Conservation (phyloP, 805 yeast species). For the Barnettozyma vustinii region DNA sequence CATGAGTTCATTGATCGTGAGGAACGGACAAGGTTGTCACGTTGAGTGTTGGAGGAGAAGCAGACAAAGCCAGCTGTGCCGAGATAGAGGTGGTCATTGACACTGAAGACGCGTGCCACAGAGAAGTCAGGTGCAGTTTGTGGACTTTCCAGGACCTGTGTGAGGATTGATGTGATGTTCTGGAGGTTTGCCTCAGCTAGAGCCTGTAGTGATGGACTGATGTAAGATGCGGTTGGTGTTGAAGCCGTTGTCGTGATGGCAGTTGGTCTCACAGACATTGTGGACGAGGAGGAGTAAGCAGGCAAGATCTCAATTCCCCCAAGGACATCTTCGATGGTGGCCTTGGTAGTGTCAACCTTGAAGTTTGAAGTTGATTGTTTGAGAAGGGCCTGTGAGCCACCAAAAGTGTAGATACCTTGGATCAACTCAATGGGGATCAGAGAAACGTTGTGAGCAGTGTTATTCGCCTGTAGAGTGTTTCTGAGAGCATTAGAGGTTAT, state of each 20-base stretch:
- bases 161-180: not conserved
- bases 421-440: not conserved
- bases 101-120: conserved; percentile 7
- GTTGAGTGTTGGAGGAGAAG: conserved; percentile 2
- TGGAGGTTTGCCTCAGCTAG: not conserved
- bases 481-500: not conserved
- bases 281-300: not conserved
- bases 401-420: conserved; percentile 6
- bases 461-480: not conserved
- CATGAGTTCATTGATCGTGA: not conserved
- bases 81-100: conserved; percentile 6
- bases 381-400: not conserved
- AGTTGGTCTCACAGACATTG: not conserved
- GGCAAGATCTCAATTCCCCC: conserved; percentile 3
- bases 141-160: not conserved
- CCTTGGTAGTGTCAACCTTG: conserved; percentile 8
- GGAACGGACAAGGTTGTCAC: not conserved
- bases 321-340: conserved; percentile 6
- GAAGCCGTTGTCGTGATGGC: not conserved
- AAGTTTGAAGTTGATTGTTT: conserved; percentile 6
- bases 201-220: not conserved
- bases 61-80: conserved; percentile 5
- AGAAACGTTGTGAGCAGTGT: not conserved
- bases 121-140: conserved; percentile 1
- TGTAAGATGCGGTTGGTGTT: not conserved